Percentiles rank a stretch among this genome's conserved stretches.
Conservation (phyloP, 768 basidiomycete genomes). For the Xerocomus potaroensis region DNA sequence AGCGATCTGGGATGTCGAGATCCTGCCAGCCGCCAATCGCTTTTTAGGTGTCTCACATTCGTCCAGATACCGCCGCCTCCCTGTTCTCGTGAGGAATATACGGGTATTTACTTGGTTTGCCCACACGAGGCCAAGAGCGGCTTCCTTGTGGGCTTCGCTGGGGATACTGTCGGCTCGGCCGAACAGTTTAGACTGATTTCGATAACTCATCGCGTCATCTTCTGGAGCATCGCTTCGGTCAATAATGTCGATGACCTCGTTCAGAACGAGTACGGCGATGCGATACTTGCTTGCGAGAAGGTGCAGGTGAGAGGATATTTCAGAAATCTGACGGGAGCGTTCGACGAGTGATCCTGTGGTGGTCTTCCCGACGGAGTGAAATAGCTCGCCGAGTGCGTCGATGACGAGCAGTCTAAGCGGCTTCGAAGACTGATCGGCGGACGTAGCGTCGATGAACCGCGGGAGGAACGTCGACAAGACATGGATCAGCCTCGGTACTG, state of each 20-base stretch:
- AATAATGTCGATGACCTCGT: constrained; percentile 86
- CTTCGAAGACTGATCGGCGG: constrained; percentile 31
- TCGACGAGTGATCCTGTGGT: constrained; percentile 61
- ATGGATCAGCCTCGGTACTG: constrained; percentile 49
- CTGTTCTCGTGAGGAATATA: constrained; percentile 77
- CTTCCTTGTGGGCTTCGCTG: constrained; percentile 67
- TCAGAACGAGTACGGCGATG: constrained; percentile 78
- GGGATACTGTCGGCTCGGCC: constrained; percentile 55
- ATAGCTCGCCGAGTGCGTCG: constrained; percentile 85
- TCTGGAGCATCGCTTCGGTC: constrained; percentile 25
- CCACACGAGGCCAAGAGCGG: constrained; percentile 86
- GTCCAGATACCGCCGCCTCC: constrained; percentile 55
- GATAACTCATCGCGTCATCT: constrained; percentile 48
- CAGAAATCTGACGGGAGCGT: constrained; percentile 65
- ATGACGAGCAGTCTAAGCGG: constrained; percentile 80
- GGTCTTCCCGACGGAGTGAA: constrained; percentile 60
- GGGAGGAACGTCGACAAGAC: constrained; percentile 56
- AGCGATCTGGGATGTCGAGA: neutral
- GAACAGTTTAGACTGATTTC: constrained; percentile 75
- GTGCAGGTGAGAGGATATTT: constrained; percentile 70
- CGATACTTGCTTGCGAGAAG: constrained; percentile 56
- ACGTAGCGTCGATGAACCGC: constrained; percentile 38
- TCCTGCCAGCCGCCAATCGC: constrained; percentile 12
- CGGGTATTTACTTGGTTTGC: constrained; percentile 88
- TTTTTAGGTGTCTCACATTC: constrained; percentile 31